phyloP scores from a whole-genome alignment of 805 yeast species.

The Blastobotrys chiropterorum region DNA sequence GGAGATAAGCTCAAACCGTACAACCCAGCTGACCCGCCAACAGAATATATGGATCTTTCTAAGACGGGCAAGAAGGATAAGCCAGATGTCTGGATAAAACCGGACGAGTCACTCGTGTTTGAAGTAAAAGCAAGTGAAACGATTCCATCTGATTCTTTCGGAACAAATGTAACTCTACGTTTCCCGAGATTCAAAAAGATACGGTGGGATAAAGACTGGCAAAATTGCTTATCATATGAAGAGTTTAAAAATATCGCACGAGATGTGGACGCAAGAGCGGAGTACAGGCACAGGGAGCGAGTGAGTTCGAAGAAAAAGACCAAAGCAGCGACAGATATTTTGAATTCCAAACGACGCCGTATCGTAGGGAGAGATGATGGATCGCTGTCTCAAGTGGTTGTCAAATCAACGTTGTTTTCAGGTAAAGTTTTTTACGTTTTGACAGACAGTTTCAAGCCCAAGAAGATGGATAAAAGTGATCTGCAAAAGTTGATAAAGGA shows the following conservation, averaged over 20 bases:
- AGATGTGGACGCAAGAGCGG: neutral
- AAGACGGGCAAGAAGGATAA: conserved; percentile 25
- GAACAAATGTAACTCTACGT: conserved; percentile 63
- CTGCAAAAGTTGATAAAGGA: conserved; percentile 20
- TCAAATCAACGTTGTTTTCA: conserved; percentile 16
- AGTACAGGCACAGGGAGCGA: conserved; percentile 7
- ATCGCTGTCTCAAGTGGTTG: conserved; percentile 6
- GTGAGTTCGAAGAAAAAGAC: conserved; percentile 28
- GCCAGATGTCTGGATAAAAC: conserved; percentile 77
- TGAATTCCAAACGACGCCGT: no score
- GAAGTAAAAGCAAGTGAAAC: conserved; percentile 80
- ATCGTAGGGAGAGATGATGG: conserved; percentile 1
- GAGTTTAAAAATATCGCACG: conserved; percentile 37
- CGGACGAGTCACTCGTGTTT: conserved; percentile 67
- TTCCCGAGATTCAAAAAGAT: conserved; percentile 68
- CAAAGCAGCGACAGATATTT: conserved; percentile 6
- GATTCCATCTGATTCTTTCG: conserved; percentile 47
- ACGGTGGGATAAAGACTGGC: conserved; percentile 62
- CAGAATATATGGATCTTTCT: conserved; percentile 19
- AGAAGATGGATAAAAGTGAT: conserved; percentile 16
- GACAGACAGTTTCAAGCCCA: conserved; percentile 21
- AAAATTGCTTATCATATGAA: conserved; percentile 46
- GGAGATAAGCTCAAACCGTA: conserved; percentile 54
- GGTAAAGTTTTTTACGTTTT: conserved; percentile 21
- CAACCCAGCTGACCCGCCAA: conserved; percentile 38